A percentile compares a stretch with the other conserved stretches of the same genome.
Conservation (phyloP, 257 asterid species). For the Linderniella brevidens region DNA sequence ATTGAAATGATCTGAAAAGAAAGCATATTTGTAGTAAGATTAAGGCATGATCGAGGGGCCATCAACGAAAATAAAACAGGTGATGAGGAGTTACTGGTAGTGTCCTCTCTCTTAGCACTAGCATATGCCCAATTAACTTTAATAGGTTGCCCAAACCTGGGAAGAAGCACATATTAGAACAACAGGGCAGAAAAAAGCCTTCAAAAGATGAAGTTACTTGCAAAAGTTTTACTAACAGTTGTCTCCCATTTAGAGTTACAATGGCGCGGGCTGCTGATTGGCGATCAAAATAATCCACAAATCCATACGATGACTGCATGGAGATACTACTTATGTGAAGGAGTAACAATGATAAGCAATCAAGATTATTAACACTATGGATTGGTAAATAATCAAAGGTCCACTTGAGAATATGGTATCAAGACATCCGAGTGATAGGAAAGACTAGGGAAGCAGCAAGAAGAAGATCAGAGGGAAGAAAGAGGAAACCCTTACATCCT, state of each 20-base stretch:
- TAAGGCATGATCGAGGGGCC: not conserved
- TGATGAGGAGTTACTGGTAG: constrained; percentile 37
- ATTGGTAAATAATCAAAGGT: too few species aligned
- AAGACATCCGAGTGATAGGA: too few species aligned
- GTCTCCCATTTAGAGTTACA: constrained; percentile 40
- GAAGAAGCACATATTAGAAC: constrained; percentile 6
- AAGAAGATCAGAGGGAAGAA: not conserved
- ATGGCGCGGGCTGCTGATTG: constrained; percentile 48
- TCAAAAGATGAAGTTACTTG: not conserved
- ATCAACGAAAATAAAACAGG: constrained; percentile 5
- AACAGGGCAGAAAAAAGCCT: constrained; percentile 1
- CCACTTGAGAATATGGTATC: too few species aligned
- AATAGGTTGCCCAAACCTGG: constrained; percentile 95
- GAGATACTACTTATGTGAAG: constrained; percentile 2
- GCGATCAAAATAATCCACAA: constrained; percentile 45
- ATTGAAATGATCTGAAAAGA: constrained; percentile 56
- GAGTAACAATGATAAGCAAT: not conserved
- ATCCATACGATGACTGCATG: constrained; percentile 60
- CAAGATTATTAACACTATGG: constrained; percentile 4
- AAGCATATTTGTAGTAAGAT: not conserved
- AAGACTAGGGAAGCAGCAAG: too few species aligned
- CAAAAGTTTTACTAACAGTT: constrained; percentile 32
- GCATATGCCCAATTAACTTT: constrained; percentile 95
- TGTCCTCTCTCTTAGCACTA: constrained; percentile 90
- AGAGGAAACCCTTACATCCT: constrained; percentile 32